These are phyloP conservation scores for Phalaenopsis equestris DNA, from an alignment of 106 monocot genomes.

Conservation along the genomic window DNA sequence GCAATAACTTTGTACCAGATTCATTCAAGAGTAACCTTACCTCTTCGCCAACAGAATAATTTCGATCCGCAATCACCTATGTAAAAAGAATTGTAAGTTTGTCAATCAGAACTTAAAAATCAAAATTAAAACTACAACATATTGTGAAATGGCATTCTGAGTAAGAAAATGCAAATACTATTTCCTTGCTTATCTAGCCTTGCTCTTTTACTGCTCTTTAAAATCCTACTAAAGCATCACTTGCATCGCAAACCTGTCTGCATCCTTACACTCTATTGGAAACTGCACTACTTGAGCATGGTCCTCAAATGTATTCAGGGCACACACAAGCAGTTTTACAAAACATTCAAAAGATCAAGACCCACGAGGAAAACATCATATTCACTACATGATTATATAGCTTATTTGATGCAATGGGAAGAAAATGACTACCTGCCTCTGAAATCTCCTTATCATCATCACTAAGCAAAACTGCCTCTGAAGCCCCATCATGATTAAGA, in stretches of 20 bases:
- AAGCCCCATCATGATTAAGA: slow-evolving; percentile 75
- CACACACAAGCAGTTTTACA: not conserved
- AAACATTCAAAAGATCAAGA: not conserved
- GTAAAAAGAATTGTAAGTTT: not conserved
- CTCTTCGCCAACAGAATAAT: slow-evolving; percentile 68
- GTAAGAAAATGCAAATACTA: no score
- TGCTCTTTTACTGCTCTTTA: no score
- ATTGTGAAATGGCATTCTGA: not conserved
- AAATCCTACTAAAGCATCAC: no score
- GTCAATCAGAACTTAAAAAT: slow-evolving; percentile 1
- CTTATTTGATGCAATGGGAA: not conserved
- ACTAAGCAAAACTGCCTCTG: slow-evolving; percentile 47
- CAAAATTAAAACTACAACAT: not conserved
- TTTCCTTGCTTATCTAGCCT: no score
- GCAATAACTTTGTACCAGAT: not conserved
- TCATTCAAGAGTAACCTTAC: slow-evolving; percentile 19
- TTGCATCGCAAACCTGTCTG: no score
- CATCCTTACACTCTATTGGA: no score
- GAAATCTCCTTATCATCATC: slow-evolving; percentile 61
- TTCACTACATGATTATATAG: not conserved
- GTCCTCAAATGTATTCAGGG: no score
- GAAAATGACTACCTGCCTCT: slow-evolving; percentile 35
- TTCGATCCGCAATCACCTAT: slow-evolving; percentile 75
- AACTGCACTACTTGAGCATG: no score
- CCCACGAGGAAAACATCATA: not conserved